Conservation (phyloP, 2,329 filamentous ascomycete genomes). For the Scedosporium boydii region DNA sequence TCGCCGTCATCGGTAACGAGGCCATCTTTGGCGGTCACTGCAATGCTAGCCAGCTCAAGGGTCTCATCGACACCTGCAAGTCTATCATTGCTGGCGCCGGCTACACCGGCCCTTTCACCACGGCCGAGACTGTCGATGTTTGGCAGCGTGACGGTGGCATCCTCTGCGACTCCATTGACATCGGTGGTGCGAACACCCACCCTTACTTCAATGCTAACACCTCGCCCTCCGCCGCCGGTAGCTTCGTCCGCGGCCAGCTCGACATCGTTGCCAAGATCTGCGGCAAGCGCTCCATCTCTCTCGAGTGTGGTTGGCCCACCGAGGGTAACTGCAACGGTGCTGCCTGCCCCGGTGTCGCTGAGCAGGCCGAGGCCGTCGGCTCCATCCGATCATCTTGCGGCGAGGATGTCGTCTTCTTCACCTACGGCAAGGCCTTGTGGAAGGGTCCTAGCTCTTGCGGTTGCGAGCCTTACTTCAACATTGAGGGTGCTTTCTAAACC, state of each 20-base stretch:
- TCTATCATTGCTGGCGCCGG: slow-evolving; percentile 49
- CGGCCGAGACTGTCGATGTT: slow-evolving; percentile 74
- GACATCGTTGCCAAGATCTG: slow-evolving; percentile 62
- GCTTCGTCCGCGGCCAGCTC: slow-evolving; percentile 68
- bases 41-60: slow-evolving; percentile 52
- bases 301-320: slow-evolving; percentile 87
- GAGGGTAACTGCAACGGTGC: slow-evolving; percentile 59
- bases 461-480: slow-evolving; percentile 79
- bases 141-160: slow-evolving; percentile 54
- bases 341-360: slow-evolving; percentile 54
- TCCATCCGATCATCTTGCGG: slow-evolving; percentile 60
- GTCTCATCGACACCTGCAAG: slow-evolving; percentile 62
- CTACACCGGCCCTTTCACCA: slow-evolving; percentile 70
- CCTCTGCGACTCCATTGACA: slow-evolving; percentile 67
- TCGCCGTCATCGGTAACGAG: slow-evolving; percentile 88
- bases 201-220: slow-evolving; percentile 81
- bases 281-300: slow-evolving; percentile 66
- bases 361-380: slow-evolving; percentile 66
- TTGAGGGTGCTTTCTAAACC: slow-evolving; percentile 12
- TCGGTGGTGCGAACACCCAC: slow-evolving; percentile 81
- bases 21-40: slow-evolving; percentile 67
- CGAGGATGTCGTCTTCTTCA: slow-evolving; percentile 69
- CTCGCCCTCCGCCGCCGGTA: slow-evolving; percentile 55
- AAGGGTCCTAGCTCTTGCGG: slow-evolving; percentile 60
- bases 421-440: slow-evolving; percentile 70